phyloP scores from a whole-genome alignment of 441 rosid genomes.

The Caryocar brasiliense region DNA sequence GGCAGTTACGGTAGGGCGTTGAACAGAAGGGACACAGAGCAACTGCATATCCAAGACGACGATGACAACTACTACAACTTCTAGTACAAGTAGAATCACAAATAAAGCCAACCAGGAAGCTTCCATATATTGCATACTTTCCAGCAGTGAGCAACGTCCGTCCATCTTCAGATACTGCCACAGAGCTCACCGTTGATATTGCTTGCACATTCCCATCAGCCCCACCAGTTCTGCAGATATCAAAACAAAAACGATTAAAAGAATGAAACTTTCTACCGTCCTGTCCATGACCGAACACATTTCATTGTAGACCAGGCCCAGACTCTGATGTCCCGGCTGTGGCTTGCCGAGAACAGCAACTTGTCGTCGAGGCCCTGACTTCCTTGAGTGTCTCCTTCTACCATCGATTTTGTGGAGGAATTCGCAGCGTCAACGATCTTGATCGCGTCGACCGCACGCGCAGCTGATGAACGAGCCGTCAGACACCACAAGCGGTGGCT shows the following conservation, averaged over 20 bases:
- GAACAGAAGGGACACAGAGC: too few species aligned
- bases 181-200: slow-evolving; percentile 56
- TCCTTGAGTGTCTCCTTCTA: too few species aligned
- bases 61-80: too few species aligned
- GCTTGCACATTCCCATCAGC: background rate
- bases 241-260: background rate
- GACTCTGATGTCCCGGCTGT: slow-evolving; percentile 77
- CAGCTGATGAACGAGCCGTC: too few species aligned
- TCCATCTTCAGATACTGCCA: slow-evolving; percentile 81
- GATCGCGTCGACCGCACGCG: too few species aligned
- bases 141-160: slow-evolving; percentile 72
- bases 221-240: background rate
- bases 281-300: slow-evolving; percentile 86
- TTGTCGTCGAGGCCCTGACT: slow-evolving; percentile 73
- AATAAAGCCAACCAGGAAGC: too few species aligned
- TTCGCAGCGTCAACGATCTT: too few species aligned
- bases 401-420: too few species aligned
- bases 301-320: slow-evolving; percentile 75
- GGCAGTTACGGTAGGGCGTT: too few species aligned
- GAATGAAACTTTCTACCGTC: slow-evolving; percentile 25
- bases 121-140: slow-evolving; percentile 70
- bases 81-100: too few species aligned
- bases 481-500: too few species aligned
- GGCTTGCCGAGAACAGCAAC: slow-evolving; percentile 77
- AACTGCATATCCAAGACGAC: too few species aligned